phyloP scores from a whole-genome alignment of 345 rosid genomes.

The Conringia planisiliqua region DNA sequence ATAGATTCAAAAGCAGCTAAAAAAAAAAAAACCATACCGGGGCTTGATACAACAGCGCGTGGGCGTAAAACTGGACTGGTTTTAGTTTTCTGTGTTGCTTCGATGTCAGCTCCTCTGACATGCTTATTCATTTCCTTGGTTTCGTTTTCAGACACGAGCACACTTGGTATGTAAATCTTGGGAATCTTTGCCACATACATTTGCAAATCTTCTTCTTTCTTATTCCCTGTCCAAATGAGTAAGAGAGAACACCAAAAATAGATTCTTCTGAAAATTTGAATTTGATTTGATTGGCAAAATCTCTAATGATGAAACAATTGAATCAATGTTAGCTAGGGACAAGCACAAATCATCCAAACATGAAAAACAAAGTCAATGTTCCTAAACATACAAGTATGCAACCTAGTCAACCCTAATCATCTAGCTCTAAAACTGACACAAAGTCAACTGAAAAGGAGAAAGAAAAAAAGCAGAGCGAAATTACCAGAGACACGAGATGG shows the following conservation, averaged over 20 bases:
- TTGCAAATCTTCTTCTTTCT: constrained; percentile 20
- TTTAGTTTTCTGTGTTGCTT: not conserved
- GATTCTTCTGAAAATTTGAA: not conserved
- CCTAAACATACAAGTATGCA: not conserved
- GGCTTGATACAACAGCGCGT: constrained; percentile 35
- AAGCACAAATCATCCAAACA: not conserved
- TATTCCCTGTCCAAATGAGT: constrained; percentile 7
- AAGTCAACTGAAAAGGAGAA: not conserved
- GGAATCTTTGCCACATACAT: constrained; percentile 30
- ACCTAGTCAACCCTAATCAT: not conserved
- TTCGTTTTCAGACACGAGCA: not conserved
- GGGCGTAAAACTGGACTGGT: constrained; percentile 27
- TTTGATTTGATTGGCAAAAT: not conserved
- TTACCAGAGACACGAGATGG: constrained; percentile 21
- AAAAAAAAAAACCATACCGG: constrained; percentile 10
- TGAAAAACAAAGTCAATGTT: not conserved
- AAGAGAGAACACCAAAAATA: not conserved
- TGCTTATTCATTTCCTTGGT: not conserved
- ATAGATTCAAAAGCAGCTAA: not conserved
- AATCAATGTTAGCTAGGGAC: not conserved
- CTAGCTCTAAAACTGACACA: not conserved
- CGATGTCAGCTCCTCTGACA: not conserved
- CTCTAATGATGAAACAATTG: not conserved
- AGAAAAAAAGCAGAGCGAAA: not conserved
- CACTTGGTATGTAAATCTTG: constrained; percentile 33